phyloP scores from a whole-genome alignment of 78 protist genomes.

The Corallochytrium limacisporum region DNA sequence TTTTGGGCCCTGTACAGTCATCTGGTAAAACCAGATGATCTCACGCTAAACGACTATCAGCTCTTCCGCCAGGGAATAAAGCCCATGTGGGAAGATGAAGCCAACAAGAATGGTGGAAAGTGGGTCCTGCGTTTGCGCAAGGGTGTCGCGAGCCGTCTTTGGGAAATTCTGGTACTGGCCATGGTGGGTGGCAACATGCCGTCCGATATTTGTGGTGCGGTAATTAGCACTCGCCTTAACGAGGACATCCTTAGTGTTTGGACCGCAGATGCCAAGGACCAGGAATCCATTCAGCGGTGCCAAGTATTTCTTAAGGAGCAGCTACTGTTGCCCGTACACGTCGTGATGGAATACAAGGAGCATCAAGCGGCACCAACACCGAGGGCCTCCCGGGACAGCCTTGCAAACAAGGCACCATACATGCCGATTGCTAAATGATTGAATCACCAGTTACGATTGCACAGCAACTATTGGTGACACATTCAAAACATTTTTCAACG shows the following conservation, averaged over 20 bases:
- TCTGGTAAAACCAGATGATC: conserved; percentile 1
- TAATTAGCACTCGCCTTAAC: not conserved
- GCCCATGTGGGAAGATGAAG: conserved; percentile 32
- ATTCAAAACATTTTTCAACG: too few species aligned
- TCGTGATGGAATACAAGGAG: too few species aligned
- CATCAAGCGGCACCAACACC: too few species aligned
- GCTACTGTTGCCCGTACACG: too few species aligned
- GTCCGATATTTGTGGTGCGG: conserved; percentile 23
- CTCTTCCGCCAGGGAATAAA: conserved; percentile 12
- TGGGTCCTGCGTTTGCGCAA: conserved; percentile 14
- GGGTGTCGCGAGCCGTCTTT: conserved; percentile 1
- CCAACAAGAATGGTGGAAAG: conserved; percentile 21
- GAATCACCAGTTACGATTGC: too few species aligned
- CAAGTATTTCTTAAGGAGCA: too few species aligned
- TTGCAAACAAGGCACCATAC: too few species aligned
- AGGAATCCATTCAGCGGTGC: too few species aligned
- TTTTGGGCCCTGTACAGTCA: conserved; percentile 7
- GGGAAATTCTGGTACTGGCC: conserved; percentile 9
- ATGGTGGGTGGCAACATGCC: not conserved
- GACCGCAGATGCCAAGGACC: not conserved
- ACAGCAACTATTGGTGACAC: too few species aligned
- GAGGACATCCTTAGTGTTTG: conserved; percentile 22
- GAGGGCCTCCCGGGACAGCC: too few species aligned
- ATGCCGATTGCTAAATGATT: too few species aligned
- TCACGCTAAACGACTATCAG: conserved; percentile 6